phyloP scores from a whole-genome alignment of 1,284 basidiomycete species.

The Moniliophthora roreri region DNA sequence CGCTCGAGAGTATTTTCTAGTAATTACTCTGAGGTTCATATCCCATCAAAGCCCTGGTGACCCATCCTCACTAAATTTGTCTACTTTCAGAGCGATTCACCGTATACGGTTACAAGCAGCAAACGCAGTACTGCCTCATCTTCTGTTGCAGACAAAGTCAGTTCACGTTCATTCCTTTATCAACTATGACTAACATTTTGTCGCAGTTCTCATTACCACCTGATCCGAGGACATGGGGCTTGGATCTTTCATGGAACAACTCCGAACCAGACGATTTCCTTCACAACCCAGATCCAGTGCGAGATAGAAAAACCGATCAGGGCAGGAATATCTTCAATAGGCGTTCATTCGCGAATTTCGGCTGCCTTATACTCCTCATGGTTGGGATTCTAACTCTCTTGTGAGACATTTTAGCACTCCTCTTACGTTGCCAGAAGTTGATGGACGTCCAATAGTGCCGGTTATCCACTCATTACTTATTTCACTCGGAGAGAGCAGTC shows the following conservation, averaged over 20 bases:
- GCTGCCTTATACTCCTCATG: background rate
- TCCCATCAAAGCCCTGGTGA: too few relatives aligned
- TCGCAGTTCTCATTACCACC: background rate
- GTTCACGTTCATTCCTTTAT: too few relatives aligned
- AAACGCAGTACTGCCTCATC: too few relatives aligned
- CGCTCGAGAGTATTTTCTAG: too few relatives aligned
- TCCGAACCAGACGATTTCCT: background rate
- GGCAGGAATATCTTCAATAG: background rate
- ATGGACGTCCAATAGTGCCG: background rate
- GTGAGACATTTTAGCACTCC: background rate
- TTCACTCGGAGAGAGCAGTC: background rate
- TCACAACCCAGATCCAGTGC: too few relatives aligned
- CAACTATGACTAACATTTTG: too few relatives aligned
- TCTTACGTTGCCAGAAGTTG: background rate
- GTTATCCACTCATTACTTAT: background rate
- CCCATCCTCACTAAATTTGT: too few relatives aligned
- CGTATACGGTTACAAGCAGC: too few relatives aligned
- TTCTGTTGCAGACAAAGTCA: too few relatives aligned
- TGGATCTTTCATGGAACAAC: background rate
- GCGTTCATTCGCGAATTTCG: background rate
- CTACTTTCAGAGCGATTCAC: too few relatives aligned
- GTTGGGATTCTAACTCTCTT: background rate
- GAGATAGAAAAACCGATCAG: background rate
- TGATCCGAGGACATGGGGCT: background rate
- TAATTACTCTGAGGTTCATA: too few relatives aligned